phyloP scores from a whole-genome alignment of 805 yeast genomes.

The Nakazawaea siamensis region DNA sequence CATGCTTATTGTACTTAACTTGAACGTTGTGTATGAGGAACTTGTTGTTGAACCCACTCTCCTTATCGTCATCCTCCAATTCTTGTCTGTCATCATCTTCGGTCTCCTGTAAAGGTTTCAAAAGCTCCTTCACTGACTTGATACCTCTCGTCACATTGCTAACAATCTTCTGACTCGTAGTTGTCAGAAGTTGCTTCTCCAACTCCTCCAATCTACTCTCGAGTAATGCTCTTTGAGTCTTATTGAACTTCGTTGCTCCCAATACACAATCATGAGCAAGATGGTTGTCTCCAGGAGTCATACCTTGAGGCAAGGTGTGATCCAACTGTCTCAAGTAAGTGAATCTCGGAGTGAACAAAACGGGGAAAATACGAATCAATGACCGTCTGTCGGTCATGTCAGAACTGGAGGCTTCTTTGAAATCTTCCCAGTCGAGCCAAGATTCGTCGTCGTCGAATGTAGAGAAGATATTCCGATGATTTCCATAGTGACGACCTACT shows the following conservation, averaged over 20 bases:
- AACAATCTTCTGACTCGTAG: constrained; percentile 11
- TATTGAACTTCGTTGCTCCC: constrained; percentile 39
- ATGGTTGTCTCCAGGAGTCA: constrained; percentile 42
- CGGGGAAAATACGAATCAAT: constrained; percentile 44
- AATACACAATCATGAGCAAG: constrained; percentile 59
- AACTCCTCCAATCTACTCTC: constrained; percentile 18
- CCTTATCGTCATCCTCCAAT: constrained; percentile 3
- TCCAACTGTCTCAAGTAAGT: constrained; percentile 60
- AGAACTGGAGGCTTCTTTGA: constrained; percentile 44
- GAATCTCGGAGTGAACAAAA: constrained; percentile 62
- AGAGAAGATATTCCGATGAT: constrained; percentile 7
- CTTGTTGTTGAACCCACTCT: constrained; percentile 45
- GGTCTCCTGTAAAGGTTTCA: constrained; percentile 3
- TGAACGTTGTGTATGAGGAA: constrained; percentile 67
- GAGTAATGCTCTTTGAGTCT: constrained; percentile 36
- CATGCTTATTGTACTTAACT: constrained; percentile 69
- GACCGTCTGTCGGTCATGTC: constrained; percentile 28
- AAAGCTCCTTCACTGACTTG: constrained; percentile 7
- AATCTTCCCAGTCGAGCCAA: constrained; percentile 62
- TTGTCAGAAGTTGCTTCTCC: constrained; percentile 20
- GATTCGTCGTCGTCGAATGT: constrained; percentile 36
- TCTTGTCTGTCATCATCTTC: not conserved
- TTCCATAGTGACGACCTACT: constrained; percentile 11
- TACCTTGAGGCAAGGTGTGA: constrained; percentile 25
- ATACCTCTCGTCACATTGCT: constrained; percentile 7